phyloP scores from a whole-genome alignment of 2,329 filamentous ascomycete species.

The Dothideomycetidae sp. region DNA sequence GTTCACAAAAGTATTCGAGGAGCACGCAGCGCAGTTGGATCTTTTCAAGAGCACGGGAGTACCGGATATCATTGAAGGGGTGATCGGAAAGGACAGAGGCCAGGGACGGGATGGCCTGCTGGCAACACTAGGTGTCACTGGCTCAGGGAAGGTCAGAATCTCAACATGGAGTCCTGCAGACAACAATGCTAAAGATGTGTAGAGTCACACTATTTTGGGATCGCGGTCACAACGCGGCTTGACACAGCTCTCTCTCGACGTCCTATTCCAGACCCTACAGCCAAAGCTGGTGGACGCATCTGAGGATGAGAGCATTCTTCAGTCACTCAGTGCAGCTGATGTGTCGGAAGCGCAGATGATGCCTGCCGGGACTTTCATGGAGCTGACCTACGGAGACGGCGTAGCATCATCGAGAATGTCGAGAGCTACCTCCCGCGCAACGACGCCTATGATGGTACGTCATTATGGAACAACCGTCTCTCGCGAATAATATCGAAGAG shows the following conservation, averaged over 20 bases:
- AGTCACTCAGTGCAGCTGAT: constrained; percentile 64
- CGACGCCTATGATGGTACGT: constrained; percentile 29
- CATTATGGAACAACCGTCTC: constrained; percentile 15
- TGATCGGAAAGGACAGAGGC: constrained; percentile 55
- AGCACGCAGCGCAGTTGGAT: constrained; percentile 70
- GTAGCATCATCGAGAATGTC: constrained; percentile 35
- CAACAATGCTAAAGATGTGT: constrained; percentile 9
- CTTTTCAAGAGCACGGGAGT: constrained; percentile 72
- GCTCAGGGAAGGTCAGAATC: constrained; percentile 74
- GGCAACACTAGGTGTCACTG: constrained; percentile 85
- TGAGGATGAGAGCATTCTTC: constrained; percentile 46
- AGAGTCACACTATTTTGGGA: constrained; percentile 94
- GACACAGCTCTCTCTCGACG: constrained; percentile 80
- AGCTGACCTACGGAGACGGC: constrained; percentile 61
- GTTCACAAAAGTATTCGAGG: constrained; percentile 87
- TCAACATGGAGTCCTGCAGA: neutral
- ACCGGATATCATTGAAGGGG: constrained; percentile 61
- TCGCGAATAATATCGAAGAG: neutral
- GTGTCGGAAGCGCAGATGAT: constrained; percentile 66
- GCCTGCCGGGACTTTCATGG: constrained; percentile 62
- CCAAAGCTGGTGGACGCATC: constrained; percentile 51
- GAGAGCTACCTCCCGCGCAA: constrained; percentile 25
- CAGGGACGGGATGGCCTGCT: constrained; percentile 80
- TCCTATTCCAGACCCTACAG: constrained; percentile 71
- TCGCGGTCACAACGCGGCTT: constrained; percentile 75